Evolutionary conservation across 2,329 filamentous ascomycete species (phyloP), one percentile per base, ranked within the genome.

Genomic region (Alternaria panax): DNA sequence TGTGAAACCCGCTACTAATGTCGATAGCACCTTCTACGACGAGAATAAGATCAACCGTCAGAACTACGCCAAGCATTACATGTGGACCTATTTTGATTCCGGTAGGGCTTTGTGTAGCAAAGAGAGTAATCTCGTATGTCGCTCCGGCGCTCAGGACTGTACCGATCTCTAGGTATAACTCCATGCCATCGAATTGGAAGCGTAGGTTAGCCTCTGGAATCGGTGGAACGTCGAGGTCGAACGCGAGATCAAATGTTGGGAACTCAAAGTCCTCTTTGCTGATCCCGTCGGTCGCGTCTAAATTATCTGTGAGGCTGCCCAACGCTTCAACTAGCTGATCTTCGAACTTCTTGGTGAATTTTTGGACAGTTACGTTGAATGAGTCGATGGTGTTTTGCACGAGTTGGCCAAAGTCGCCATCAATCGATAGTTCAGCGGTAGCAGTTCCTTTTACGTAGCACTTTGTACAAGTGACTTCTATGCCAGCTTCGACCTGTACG

Each of bases 1-100:
- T 78, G 62, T 88, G 86, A 32, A 88, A 82, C 0, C 86, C 86
- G 18, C 77, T 83, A 48, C 77, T 82, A 12, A 88, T 82, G 27
- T 83, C 80, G 22, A 87, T 76, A 41, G 81, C 74, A 0, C 77
- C 77, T 2, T 85, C 77, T 0, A 80, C 80, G 14, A 73, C 81
- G 25, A 88, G 65, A 24, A 88, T 83, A 16, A 88, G 73, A 53
- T 87, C 85, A 1, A 86, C 72, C 0, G 77, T 75, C 41, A 85
- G 81, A 1, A 85, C 70, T 1, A 83, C 72, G 0, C 85, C 86
- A 0, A 86, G 59, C 22, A 81, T 71, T 0, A 83, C 60, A 1
- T 81, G 22, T 11, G 76, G 62, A 4, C 76, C 73, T 4, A 83
- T 55, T 0, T 71, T 64, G 5, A 86, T 65, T 0, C 84, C 85